Evolutionary conservation across 2,329 filamentous ascomycete genomes (phyloP).

Genomic region (Colletotrichum higginsianum): DNA sequence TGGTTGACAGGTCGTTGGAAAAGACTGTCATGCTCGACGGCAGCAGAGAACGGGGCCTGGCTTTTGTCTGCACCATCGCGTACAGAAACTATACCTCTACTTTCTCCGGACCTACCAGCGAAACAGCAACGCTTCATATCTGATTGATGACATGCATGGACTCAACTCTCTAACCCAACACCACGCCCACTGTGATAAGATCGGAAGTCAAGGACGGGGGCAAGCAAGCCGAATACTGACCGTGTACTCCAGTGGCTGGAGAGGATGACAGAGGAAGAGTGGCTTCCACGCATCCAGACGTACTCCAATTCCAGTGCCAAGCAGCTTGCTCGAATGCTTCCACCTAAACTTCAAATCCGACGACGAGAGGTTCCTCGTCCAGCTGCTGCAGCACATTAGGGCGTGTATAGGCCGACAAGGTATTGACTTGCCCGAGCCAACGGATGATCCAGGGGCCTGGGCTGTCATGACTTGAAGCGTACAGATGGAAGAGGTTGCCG

Average conservation of each 20-base stretch:
- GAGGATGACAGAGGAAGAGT: slow-evolving; percentile 42
- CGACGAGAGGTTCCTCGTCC: slow-evolving; percentile 16
- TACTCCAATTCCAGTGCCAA: not conserved
- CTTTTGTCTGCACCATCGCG: slow-evolving; percentile 48
- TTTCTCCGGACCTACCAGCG: slow-evolving; percentile 45
- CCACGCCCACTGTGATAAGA: slow-evolving; percentile 47
- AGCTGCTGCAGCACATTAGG: slow-evolving; percentile 25
- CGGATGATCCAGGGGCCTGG: not conserved
- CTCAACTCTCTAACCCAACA: not conserved
- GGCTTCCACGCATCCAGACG: slow-evolving; percentile 46
- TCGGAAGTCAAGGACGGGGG: slow-evolving; percentile 48
- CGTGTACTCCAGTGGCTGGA: slow-evolving; percentile 44
- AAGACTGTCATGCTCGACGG: slow-evolving; percentile 45
- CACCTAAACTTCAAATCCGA: not conserved
- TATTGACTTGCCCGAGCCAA: not conserved
- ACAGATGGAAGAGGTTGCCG: not conserved
- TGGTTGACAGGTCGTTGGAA: slow-evolving; percentile 35
- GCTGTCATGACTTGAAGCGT: not conserved
- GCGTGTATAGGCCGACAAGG: not conserved
- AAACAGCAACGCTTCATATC: slow-evolving; percentile 16
- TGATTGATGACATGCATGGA: not conserved
- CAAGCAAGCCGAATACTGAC: not conserved
- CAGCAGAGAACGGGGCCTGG: slow-evolving; percentile 42
- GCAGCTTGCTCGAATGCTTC: slow-evolving; percentile 19
- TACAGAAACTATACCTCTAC: slow-evolving; percentile 29